These are phyloP conservation scores for Pseudogymnoascus sp. DNA, from an alignment of 2,329 filamentous ascomycete species.

Conservation along the genomic window DNA sequence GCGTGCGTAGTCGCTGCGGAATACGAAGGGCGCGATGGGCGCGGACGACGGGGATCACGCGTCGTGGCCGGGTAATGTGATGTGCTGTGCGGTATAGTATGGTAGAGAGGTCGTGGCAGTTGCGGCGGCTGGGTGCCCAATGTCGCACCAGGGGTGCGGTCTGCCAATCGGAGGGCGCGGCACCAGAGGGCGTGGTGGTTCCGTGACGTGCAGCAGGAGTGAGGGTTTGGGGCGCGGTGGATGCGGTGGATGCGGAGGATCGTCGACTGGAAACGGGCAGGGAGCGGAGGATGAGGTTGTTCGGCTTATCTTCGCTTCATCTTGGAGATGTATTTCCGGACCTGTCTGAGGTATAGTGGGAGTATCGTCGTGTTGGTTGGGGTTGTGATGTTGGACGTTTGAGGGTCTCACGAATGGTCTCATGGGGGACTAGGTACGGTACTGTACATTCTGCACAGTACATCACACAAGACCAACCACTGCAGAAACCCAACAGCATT, in stretches of 20 bases:
- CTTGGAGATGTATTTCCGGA: neutral
- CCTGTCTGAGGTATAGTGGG: neutral
- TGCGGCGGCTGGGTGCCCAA: neutral
- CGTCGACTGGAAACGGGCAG: neutral
- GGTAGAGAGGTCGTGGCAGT: neutral
- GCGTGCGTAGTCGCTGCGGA: neutral
- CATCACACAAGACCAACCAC: neutral
- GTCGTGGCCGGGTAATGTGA: constrained; percentile 1
- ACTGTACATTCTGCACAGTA: neutral
- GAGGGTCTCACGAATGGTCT: neutral
- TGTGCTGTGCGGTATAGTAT: neutral
- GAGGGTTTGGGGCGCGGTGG: neutral
- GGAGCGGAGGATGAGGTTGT: constrained; percentile 3
- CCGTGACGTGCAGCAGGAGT: neutral
- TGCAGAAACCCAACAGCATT: neutral
- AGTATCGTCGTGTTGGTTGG: neutral
- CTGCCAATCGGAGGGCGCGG: constrained; percentile 6
- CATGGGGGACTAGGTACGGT: neutral
- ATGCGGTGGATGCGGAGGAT: neutral
- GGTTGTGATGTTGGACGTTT: neutral
- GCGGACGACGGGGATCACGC: neutral
- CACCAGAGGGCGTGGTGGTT: neutral
- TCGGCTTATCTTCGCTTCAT: neutral
- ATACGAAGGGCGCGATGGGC: neutral
- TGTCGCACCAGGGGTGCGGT: neutral